Conservation (phyloP, 345 rosid genomes). For the Euclidium syriacum region DNA sequence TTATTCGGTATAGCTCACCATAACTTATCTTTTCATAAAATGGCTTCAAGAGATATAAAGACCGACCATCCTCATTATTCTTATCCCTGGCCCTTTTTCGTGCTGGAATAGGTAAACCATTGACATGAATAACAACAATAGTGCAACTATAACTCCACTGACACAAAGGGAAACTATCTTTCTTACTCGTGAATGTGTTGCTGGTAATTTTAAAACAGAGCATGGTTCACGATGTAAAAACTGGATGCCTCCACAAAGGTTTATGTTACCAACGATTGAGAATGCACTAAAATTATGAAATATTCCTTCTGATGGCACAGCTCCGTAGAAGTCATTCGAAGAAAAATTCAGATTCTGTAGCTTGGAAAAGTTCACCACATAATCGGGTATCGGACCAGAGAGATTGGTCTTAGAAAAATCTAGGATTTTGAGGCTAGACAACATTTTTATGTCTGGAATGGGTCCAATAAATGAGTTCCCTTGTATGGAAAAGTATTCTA, state of each 20-base stretch:
- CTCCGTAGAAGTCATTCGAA: no score
- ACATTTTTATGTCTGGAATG: not conserved
- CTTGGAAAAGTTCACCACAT: not conserved
- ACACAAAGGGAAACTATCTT: not conserved
- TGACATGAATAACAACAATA: conserved; percentile 28
- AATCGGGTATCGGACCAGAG: not conserved
- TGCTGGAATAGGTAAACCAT: conserved; percentile 20
- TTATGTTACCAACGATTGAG: no score
- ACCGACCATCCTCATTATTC: not conserved
- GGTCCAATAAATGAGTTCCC: not conserved
- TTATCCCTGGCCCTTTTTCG: not conserved
- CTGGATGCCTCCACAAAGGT: no score
- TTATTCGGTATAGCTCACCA: conserved; percentile 13
- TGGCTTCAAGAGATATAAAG: not conserved
- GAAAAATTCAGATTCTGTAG: not conserved
- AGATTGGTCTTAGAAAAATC: not conserved
- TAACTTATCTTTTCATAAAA: not conserved
- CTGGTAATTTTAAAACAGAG: not conserved
- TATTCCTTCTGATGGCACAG: not conserved
- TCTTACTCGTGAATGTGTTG: not conserved
- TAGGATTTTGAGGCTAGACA: not conserved
- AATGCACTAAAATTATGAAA: not conserved
- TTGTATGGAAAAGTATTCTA: not conserved
- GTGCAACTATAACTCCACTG: not conserved
- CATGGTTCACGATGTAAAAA: not conserved